These are phyloP conservation scores for Penicillium paneum DNA, from an alignment of 2,329 filamentous ascomycete genomes.

Conservation along the genomic window DNA sequence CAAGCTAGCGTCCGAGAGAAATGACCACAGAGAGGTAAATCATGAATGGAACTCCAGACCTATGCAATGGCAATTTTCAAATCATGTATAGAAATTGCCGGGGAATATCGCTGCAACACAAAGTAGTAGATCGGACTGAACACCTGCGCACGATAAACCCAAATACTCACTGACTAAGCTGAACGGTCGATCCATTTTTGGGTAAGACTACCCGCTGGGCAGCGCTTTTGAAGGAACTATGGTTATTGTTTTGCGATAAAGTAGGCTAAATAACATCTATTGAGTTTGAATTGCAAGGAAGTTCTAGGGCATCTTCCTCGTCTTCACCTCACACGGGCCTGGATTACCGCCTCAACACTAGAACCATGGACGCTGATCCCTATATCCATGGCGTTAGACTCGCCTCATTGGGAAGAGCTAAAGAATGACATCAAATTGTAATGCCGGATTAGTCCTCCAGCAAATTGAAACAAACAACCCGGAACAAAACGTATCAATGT, in stretches of 20 bases:
- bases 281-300: not conserved
- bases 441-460: slow-evolving; percentile 1
- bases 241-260: not conserved
- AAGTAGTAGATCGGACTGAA: not conserved
- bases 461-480: not conserved
- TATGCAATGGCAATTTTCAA: not conserved
- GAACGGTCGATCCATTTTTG: not conserved
- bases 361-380: not conserved
- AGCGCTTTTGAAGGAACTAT: not conserved
- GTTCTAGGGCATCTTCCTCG: not conserved
- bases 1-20: not conserved
- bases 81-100: not conserved
- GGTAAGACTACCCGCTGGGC: not conserved
- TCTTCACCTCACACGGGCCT: not conserved
- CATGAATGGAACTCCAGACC: not conserved
- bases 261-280: not conserved
- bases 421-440: slow-evolving; percentile 8
- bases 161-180: not conserved
- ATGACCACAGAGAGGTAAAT: not conserved
- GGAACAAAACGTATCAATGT: not conserved
- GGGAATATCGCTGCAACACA: slow-evolving; percentile 5
- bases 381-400: not conserved
- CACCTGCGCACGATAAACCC: not conserved
- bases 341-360: not conserved
- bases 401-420: not conserved